Evolutionary conservation across 148 eudicot genomes (phyloP).

Genomic region (Persicaria tinctoria): DNA sequence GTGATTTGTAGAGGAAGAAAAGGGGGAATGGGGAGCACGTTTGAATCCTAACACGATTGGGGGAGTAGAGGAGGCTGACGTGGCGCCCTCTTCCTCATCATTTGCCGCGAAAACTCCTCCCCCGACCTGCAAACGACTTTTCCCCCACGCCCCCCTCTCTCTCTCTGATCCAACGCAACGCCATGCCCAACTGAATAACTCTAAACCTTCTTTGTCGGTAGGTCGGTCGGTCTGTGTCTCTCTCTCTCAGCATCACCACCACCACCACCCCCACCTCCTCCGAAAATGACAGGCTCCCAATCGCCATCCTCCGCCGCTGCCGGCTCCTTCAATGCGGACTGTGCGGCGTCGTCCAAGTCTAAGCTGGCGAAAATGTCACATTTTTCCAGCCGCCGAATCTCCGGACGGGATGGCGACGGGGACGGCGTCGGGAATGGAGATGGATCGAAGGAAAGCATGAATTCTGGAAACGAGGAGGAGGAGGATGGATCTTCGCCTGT

Average conservation of each 20-base stretch:
- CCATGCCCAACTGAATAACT: constrained; percentile 1
- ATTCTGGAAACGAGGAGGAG: constrained; percentile 12
- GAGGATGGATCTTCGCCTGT: constrained; percentile 32
- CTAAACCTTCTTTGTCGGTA: not conserved
- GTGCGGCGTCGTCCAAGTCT: constrained; percentile 13
- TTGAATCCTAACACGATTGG: not conserved
- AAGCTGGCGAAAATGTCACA: constrained; percentile 51
- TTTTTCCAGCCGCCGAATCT: constrained; percentile 26
- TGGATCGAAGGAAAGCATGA: not conserved
- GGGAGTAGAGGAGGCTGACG: constrained; percentile 20
- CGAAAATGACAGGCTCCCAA: constrained; percentile 31
- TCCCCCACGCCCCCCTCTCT: constrained; percentile 9
- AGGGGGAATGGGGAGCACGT: constrained; percentile 24
- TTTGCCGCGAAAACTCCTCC: constrained; percentile 48
- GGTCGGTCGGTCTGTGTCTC: too few species aligned
- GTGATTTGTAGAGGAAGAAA: not conserved
- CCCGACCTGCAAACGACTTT: constrained; percentile 15
- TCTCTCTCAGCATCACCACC: not conserved
- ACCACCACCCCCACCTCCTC: not conserved
- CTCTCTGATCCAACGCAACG: constrained; percentile 12
- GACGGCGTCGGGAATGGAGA: constrained; percentile 9
- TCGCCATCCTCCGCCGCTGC: constrained; percentile 12
- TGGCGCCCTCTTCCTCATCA: constrained; percentile 28
- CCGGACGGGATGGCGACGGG: constrained; percentile 6
- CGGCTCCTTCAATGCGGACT: constrained; percentile 15